Conservation (phyloP, 768 basidiomycete species). For the Neoboletus subvelutipes region DNA sequence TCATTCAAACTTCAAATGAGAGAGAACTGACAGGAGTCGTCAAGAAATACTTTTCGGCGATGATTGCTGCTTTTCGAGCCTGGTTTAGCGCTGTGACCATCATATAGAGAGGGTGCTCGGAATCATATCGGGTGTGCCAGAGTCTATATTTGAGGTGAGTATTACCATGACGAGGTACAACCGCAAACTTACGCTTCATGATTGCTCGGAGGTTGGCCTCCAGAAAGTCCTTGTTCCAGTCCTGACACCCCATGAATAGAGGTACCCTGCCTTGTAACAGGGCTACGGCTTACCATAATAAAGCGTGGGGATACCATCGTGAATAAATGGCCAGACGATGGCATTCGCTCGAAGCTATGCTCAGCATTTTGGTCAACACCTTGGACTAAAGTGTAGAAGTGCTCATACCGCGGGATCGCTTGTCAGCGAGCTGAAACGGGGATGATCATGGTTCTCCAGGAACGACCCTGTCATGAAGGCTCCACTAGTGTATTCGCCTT, state of each 20-base stretch:
- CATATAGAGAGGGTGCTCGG: constrained; percentile 47
- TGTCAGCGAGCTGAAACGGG: constrained; percentile 45
- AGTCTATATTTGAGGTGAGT: constrained; percentile 40
- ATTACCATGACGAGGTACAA: not conserved
- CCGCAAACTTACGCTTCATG: constrained; percentile 46
- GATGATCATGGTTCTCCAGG: constrained; percentile 56
- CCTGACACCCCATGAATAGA: constrained; percentile 25
- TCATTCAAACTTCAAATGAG: not conserved
- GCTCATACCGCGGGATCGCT: constrained; percentile 41
- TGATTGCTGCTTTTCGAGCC: constrained; percentile 51
- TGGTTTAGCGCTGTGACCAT: constrained; percentile 51
- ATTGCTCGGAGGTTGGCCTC: constrained; percentile 45
- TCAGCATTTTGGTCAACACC: not conserved
- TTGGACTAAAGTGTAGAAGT: too few relatives aligned
- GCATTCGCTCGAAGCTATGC: constrained; percentile 45
- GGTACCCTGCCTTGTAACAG: not conserved
- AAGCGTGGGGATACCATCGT: constrained; percentile 50
- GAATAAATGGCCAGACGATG: constrained; percentile 48
- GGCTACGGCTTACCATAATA: constrained; percentile 42
- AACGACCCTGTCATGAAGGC: constrained; percentile 45
- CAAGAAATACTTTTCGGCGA: constrained; percentile 42
- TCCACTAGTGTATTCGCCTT: constrained; percentile 40
- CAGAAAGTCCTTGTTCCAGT: constrained; percentile 51
- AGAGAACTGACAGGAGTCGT: constrained; percentile 42
- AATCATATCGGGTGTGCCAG: constrained; percentile 57